These are phyloP conservation scores for Westerdykella sp. DNA, from an alignment of 2,329 filamentous ascomycete species.

Conservation along the genomic window DNA sequence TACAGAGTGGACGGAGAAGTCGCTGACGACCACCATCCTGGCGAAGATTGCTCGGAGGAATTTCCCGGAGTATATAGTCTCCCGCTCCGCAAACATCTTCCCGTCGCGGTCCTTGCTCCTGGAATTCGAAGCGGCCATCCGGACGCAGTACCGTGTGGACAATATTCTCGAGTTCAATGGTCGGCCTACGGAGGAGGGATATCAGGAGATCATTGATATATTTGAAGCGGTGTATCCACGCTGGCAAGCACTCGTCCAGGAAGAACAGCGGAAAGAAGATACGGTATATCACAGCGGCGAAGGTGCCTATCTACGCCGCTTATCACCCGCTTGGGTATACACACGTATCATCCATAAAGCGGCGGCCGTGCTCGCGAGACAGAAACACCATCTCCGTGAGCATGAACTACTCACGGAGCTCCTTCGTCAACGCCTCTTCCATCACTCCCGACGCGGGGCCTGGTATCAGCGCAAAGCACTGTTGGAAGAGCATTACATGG, in stretches of 20 bases:
- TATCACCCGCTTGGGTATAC: slow-evolving; percentile 88
- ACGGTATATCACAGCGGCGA: slow-evolving; percentile 74
- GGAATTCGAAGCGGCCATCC: slow-evolving; percentile 83
- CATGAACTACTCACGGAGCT: slow-evolving; percentile 68
- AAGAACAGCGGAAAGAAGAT: slow-evolving; percentile 74
- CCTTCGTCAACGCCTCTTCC: slow-evolving; percentile 74
- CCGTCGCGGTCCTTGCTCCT: slow-evolving; percentile 65
- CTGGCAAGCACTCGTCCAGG: slow-evolving; percentile 67
- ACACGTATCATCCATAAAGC: slow-evolving; percentile 90
- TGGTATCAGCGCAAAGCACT: slow-evolving; percentile 97
- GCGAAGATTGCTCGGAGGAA: slow-evolving; percentile 82
- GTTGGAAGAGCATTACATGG: slow-evolving; percentile 93
- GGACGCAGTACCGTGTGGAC: slow-evolving; percentile 76
- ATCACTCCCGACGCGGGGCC: slow-evolving; percentile 72
- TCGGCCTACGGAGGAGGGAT: slow-evolving; percentile 57
- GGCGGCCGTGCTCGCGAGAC: slow-evolving; percentile 67
- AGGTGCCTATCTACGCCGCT: slow-evolving; percentile 79
- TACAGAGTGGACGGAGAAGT: slow-evolving; percentile 96
- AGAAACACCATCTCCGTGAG: slow-evolving; percentile 75
- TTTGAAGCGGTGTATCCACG: slow-evolving; percentile 71
- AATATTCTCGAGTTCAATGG: slow-evolving; percentile 74
- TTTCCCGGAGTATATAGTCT: slow-evolving; percentile 87
- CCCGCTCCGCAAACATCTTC: slow-evolving; percentile 84
- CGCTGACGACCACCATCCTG: slow-evolving; percentile 87
- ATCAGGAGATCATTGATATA: slow-evolving; percentile 62